These are phyloP conservation scores for Helicostylum pulchrum DNA, from an alignment of 192 early-diverging fungal species.

Conservation along the genomic window DNA sequence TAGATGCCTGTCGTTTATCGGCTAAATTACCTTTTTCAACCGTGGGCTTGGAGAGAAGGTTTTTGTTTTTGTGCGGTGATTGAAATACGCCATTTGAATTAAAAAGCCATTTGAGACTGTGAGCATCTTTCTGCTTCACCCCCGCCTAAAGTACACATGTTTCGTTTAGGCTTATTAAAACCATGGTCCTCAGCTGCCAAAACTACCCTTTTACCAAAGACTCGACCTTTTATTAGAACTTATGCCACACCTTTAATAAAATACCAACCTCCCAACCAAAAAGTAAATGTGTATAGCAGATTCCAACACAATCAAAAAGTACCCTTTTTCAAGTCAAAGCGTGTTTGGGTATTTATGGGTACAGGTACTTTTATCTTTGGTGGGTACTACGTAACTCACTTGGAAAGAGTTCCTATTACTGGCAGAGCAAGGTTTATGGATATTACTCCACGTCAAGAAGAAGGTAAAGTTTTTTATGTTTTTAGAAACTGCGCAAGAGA, in stretches of 20 bases:
- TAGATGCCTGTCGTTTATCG: too few relatives aligned
- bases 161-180: too few relatives aligned
- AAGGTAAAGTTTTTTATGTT: conserved; percentile 23
- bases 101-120: too few relatives aligned
- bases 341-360: conserved; percentile 26
- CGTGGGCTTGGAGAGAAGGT: too few relatives aligned
- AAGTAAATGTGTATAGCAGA: neutral
- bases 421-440: conserved; percentile 70
- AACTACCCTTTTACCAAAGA: too few relatives aligned
- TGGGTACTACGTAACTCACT: conserved; percentile 63
- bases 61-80: too few relatives aligned
- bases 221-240: too few relatives aligned
- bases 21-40: too few relatives aligned
- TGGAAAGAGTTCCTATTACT: conserved; percentile 73
- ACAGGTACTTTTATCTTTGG: conserved; percentile 41
- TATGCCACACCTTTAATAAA: neutral
- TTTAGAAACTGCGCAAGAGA: neutral
- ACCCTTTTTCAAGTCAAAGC: conserved; percentile 23
- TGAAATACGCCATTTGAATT: too few relatives aligned
- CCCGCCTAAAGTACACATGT: too few relatives aligned
- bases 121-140: too few relatives aligned
- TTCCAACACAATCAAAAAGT: neutral
- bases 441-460: conserved; percentile 55
- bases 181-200: too few relatives aligned
- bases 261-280: neutral